Conservation (phyloP, 2,329 filamentous ascomycete genomes). For the Pseudopyrenochaeta lycopersici region DNA sequence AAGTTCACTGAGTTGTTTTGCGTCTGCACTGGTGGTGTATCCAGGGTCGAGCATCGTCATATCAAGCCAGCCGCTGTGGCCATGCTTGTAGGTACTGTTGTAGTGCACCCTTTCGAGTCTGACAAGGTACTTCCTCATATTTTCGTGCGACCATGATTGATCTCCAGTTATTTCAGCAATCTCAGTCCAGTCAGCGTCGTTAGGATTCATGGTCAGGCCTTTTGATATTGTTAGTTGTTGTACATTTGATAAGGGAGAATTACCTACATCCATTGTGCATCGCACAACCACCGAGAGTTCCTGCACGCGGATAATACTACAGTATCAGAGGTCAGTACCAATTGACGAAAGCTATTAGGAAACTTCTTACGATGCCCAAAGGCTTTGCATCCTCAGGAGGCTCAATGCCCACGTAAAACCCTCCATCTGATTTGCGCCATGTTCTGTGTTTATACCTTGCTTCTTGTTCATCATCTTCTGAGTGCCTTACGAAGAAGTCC, state of each 20-base stretch:
- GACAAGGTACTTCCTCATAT: conserved; percentile 66
- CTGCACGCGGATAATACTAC: conserved; percentile 65
- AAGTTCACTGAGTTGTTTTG: conserved; percentile 19
- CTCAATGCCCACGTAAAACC: conserved; percentile 61
- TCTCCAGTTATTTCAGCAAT: conserved; percentile 68
- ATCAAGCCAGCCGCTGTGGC: conserved; percentile 33
- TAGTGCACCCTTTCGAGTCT: conserved; percentile 35
- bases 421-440: conserved; percentile 62
- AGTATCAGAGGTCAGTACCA: not conserved
- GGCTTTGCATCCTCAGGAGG: conserved; percentile 61
- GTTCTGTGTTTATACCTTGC: conserved; percentile 66
- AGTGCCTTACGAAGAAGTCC: conserved; percentile 71
- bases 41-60: conserved; percentile 37
- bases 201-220: conserved; percentile 60
- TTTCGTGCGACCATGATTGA: conserved; percentile 62
- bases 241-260: not conserved
- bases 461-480: conserved; percentile 61
- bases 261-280: conserved; percentile 66
- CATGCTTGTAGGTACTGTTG: conserved; percentile 33
- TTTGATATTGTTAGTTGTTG: not conserved
- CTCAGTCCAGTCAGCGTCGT: conserved; percentile 66
- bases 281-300: conserved; percentile 65
- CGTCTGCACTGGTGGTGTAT: conserved; percentile 24
- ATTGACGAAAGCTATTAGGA: not conserved
- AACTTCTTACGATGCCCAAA: conserved; percentile 57